A percentile compares a stretch with the other conserved stretches of the same genome.
phyloP scores from a whole-genome alignment of 1,284 basidiomycete genomes.

The Dichomitus squalens region DNA sequence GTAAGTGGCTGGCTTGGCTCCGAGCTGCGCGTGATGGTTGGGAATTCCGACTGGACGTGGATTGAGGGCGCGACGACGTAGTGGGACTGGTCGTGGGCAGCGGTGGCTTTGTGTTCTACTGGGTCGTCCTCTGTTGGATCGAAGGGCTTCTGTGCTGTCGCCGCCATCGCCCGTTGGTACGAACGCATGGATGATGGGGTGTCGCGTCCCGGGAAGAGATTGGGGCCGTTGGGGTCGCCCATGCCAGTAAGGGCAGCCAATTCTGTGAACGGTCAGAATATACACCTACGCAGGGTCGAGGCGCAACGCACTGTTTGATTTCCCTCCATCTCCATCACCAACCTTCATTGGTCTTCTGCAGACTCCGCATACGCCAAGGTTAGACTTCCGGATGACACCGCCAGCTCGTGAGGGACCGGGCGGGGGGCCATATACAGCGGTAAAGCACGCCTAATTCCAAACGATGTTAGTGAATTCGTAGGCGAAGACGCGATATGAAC shows the following conservation, averaged over 20 bases:
- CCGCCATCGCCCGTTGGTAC: constrained; percentile 33
- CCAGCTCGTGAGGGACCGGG: constrained; percentile 58
- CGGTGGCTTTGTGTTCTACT: constrained; percentile 60
- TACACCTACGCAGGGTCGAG: neutral
- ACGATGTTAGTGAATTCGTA: neutral
- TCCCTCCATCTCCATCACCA: constrained; percentile 77
- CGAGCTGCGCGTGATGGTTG: constrained; percentile 71
- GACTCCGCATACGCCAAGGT: constrained; percentile 94
- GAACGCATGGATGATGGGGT: constrained; percentile 44
- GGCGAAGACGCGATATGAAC: neutral
- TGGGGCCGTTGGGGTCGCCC: constrained; percentile 58
- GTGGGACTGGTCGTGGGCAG: constrained; percentile 48
- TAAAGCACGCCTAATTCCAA: constrained; percentile 82
- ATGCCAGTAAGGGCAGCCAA: constrained; percentile 88
- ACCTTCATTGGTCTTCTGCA: constrained; percentile 96
- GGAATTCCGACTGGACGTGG: constrained; percentile 87
- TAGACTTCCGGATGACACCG: constrained; percentile 65
- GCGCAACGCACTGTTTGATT: constrained; percentile 80
- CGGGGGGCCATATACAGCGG: constrained; percentile 90
- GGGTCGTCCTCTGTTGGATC: constrained; percentile 83
- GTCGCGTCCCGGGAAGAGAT: constrained; percentile 71
- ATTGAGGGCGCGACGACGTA: constrained; percentile 89
- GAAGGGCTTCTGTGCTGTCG: constrained; percentile 45
- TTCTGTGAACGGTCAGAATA: constrained; percentile 51
- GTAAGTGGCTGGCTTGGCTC: constrained; percentile 83